These are phyloP conservation scores for Thozetella sp. DNA, from an alignment of 495 filamentous ascomycete genomes.

Conservation along the genomic window DNA sequence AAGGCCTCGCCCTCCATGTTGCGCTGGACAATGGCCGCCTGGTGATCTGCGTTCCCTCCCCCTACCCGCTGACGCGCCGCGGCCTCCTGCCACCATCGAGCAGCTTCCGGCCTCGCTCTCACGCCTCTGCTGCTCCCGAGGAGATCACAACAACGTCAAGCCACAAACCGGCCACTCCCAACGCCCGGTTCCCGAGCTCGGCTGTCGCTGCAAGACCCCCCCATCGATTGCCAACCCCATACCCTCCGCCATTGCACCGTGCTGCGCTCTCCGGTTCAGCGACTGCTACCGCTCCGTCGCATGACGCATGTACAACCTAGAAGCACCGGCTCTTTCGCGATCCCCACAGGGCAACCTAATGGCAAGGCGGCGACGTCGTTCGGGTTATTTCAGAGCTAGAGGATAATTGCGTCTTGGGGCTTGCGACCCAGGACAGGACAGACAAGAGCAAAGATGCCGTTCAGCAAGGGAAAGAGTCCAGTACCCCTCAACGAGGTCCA, in stretches of 20 bases:
- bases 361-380: conserved; percentile 16
- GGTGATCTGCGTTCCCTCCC: background rate
- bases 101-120: background rate
- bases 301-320: background rate
- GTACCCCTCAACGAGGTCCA: background rate
- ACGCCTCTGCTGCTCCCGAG: too few relatives aligned
- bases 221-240: too few relatives aligned
- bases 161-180: too few relatives aligned
- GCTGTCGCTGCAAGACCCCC: too few relatives aligned
- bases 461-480: background rate
- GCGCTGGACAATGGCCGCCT: background rate
- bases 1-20: background rate
- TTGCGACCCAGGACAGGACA: conserved; percentile 4
- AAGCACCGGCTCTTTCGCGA: background rate
- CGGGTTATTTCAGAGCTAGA: conserved; percentile 10
- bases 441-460: conserved; percentile 1
- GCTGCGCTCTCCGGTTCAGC: too few relatives aligned
- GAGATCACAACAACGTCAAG: too few relatives aligned
- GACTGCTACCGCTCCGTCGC: background rate
- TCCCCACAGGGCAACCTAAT: conserved; percentile 12
- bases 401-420: conserved; percentile 3
- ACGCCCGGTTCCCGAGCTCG: too few relatives aligned
- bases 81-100: background rate
- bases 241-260: too few relatives aligned
- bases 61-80: background rate